phyloP scores from a whole-genome alignment of 495 filamentous ascomycete species.

The Penicillium chermesinum region DNA sequence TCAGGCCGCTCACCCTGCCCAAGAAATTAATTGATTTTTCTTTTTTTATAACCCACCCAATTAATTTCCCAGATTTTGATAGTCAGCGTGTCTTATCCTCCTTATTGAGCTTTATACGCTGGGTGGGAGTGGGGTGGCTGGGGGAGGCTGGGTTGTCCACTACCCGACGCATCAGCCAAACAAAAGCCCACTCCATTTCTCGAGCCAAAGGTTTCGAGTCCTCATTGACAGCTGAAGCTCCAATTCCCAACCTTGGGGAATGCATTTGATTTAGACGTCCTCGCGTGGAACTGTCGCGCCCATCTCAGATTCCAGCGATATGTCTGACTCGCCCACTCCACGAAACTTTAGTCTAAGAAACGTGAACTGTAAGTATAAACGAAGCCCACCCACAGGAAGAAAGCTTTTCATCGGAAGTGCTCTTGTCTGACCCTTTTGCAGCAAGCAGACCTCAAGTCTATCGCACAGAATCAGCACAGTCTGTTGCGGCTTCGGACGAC shows the following conservation, averaged over 20 bases:
- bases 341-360: constrained; percentile 30
- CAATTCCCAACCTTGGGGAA: constrained; percentile 11
- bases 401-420: not conserved
- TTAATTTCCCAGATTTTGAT: constrained; percentile 12
- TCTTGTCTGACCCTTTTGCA: constrained; percentile 19
- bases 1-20: constrained; percentile 3
- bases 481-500: constrained; percentile 60
- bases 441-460: constrained; percentile 51
- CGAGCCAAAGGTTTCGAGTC: constrained; percentile 5
- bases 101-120: constrained; percentile 16
- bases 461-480: constrained; percentile 52
- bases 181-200: constrained; percentile 20
- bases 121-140: constrained; percentile 19
- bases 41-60: constrained; percentile 14
- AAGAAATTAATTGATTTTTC: constrained; percentile 1
- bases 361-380: constrained; percentile 26
- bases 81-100: constrained; percentile 18
- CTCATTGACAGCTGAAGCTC: constrained; percentile 14
- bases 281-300: constrained; percentile 8
- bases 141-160: constrained; percentile 26
- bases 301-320: constrained; percentile 17
- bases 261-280: constrained; percentile 22
- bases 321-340: constrained; percentile 14
- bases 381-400: not conserved
- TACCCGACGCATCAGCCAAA: constrained; percentile 17